These are phyloP conservation scores for Phytophthora tentaculata DNA, from an alignment of 352 stramenopile species.

Conservation along the genomic window DNA sequence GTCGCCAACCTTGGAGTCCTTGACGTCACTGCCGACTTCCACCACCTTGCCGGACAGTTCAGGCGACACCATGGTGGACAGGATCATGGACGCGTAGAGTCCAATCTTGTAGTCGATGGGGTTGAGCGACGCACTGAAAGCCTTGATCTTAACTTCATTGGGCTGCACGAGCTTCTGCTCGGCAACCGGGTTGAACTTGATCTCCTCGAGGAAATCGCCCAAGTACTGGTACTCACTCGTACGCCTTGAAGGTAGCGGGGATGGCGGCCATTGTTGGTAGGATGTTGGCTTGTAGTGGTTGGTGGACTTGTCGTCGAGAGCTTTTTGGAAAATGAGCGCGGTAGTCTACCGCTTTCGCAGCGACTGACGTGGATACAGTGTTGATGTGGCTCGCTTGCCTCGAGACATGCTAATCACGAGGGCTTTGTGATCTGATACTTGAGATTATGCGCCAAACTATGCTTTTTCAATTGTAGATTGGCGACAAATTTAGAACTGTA, in stretches of 20 bases:
- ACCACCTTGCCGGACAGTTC: constrained; percentile 34
- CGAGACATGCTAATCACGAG: neutral
- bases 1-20: constrained; percentile 38
- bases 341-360: neutral
- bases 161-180: constrained; percentile 15
- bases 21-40: constrained; percentile 41
- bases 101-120: constrained; percentile 37
- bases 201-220: constrained; percentile 15
- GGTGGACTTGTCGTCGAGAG: neutral
- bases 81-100: neutral
- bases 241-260: constrained; percentile 30
- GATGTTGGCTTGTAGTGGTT: neutral
- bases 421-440: neutral
- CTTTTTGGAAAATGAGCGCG: neutral
- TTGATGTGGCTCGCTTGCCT: neutral
- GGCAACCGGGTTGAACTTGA: constrained; percentile 29
- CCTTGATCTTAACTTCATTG: constrained; percentile 30
- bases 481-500: too few relatives aligned
- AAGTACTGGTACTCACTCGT: constrained; percentile 30
- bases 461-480: neutral
- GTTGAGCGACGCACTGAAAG: constrained; percentile 37
- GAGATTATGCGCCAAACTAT: neutral
- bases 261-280: constrained; percentile 11
- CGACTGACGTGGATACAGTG: neutral
- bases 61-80: constrained; percentile 11